phyloP scores from a whole-genome alignment of 345 rosid genomes.

The Barbarea vulgaris region DNA sequence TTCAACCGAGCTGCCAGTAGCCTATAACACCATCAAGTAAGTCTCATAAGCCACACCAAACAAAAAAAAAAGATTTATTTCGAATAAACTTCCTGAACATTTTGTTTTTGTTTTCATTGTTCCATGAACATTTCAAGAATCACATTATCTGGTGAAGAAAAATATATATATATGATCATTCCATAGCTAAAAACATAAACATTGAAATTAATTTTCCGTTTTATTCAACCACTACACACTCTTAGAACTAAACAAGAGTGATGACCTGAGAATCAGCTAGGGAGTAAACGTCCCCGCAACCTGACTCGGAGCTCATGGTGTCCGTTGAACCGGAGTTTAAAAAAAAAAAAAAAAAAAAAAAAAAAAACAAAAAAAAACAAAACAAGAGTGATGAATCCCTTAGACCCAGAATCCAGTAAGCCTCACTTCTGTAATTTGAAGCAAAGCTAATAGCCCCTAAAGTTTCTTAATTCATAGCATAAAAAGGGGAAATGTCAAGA shows the following conservation, averaged over 20 bases:
- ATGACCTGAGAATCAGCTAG: too few relatives aligned
- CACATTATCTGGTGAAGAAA: neutral
- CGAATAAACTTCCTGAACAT: neutral
- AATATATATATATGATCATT: neutral
- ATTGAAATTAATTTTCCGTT: too few relatives aligned
- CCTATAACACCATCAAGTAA: constrained; percentile 46
- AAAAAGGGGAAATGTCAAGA: neutral
- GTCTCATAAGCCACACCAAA: neutral
- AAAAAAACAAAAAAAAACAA: too few relatives aligned
- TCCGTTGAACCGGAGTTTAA: too few relatives aligned
- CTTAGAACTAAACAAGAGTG: constrained; percentile 2
- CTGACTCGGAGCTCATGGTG: too few relatives aligned
- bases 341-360: too few relatives aligned
- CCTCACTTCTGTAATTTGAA: neutral
- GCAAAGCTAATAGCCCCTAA: neutral
- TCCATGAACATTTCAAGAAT: neutral
- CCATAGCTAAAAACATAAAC: too few relatives aligned
- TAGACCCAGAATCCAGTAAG: neutral
- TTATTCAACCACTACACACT: too few relatives aligned
- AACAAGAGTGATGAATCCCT: too few relatives aligned
- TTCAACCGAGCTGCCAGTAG: constrained; percentile 67
- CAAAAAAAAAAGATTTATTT: neutral
- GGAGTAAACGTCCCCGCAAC: too few relatives aligned
- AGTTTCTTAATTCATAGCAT: neutral
- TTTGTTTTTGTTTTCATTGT: neutral